Percentiles rank a stretch among this genome's conserved stretches.
These are phyloP conservation scores for Picocystis sp. DNA, from an alignment of 163 green algal genomes.

Conservation along the genomic window DNA sequence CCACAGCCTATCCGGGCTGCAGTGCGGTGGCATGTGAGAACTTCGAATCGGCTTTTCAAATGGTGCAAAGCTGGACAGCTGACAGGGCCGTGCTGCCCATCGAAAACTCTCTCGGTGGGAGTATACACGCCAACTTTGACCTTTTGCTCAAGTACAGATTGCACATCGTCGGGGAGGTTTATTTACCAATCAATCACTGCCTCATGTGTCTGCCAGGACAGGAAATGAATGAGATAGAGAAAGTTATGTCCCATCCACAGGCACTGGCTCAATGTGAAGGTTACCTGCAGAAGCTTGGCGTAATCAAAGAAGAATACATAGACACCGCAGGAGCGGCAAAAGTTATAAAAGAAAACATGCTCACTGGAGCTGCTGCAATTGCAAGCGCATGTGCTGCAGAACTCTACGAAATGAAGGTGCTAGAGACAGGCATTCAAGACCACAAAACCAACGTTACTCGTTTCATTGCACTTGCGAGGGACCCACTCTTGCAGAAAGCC, in stretches of 20 bases:
- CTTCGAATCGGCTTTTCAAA: constrained; percentile 85
- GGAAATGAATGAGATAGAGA: constrained; percentile 44
- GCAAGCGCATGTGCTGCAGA: constrained; percentile 64
- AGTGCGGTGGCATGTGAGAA: constrained; percentile 75
- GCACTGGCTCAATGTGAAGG: constrained; percentile 76
- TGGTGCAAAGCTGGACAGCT: constrained; percentile 49
- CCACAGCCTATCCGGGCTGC: constrained; percentile 55
- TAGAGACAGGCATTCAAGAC: constrained; percentile 51
- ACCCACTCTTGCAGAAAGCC: constrained; percentile 45
- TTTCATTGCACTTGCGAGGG: constrained; percentile 85
- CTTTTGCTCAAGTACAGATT: constrained; percentile 77
- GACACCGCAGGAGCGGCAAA: constrained; percentile 77
- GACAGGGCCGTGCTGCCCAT: constrained; percentile 87
- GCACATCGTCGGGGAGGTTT: constrained; percentile 82
- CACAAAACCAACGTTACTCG: constrained; percentile 81
- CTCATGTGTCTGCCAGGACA: constrained; percentile 77
- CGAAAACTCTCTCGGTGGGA: constrained; percentile 90
- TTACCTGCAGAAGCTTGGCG: constrained; percentile 49
- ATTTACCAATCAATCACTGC: constrained; percentile 64
- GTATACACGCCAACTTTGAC: constrained; percentile 86
- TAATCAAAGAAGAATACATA: constrained; percentile 66
- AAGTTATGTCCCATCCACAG: constrained; percentile 77
- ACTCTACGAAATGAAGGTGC: constrained; percentile 81
- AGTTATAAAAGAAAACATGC: constrained; percentile 22
- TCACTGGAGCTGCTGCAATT: constrained; percentile 59